Base-by-base conservation (phyloP, 2,329 filamentous ascomycete genomes). In the Penicillium oxalicum region DNA sequence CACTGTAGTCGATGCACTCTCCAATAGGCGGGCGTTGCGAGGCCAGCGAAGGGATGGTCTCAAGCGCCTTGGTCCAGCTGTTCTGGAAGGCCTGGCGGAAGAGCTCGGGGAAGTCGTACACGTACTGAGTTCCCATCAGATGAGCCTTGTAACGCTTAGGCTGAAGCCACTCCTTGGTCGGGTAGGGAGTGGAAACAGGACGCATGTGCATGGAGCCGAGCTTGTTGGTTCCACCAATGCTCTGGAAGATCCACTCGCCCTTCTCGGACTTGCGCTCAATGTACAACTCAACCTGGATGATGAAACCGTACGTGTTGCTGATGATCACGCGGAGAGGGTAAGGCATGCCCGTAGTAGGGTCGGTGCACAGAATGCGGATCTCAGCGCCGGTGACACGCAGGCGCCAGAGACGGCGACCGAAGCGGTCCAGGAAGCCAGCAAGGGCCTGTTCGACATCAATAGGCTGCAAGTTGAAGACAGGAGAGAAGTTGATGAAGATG, bases 91-190 rank as follows among this genome's bases (percentile, higher is more conserved):
- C 90, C 74, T 97, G 93, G 66, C 93, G 84, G 87, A 98, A 98
- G 42, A 98, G 84, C 79, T 98, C 93, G 28, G 93, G 93, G 86
- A 98, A 98, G 73, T 98, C 93, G 70, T 98, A 98, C 47, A 97
- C 93, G 69, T 96, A 98, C 74, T 98, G 93, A 27, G 93, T 98
- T 56, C 93, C 93, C 91, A 98, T 96, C 54, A 97, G 77, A 70
- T 98, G 93, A 59, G 93, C 93, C 85, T 95, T 96, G 84, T 98
- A 97, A 62, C 93, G 84, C 84, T 97, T 97, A 54, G 93, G 93
- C 75, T 98, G 93, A 52, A 98, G 81, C 78, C 91, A 95, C 73
- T 96, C 94, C 83, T 98, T 98, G 66, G 91, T 96, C 34, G 91
- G 86, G 72, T 98, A 98, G 24, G 93, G 90, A 3, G 90, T 91